Conservation (phyloP, 768 basidiomycete genomes). For the Mycena olivaceomarginata region DNA sequence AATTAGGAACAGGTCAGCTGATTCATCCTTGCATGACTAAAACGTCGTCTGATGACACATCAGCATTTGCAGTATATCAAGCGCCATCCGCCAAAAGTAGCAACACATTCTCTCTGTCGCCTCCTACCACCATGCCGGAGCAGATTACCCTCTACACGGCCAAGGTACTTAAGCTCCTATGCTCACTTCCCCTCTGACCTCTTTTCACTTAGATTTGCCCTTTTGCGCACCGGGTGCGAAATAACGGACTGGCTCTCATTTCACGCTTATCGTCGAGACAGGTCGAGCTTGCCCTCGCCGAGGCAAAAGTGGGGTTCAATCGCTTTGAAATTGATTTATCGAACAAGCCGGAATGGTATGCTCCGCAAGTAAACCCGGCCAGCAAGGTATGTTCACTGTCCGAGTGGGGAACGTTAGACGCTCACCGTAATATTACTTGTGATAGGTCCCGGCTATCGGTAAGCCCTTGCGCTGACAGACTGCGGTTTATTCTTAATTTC, state of each 20-base stretch:
- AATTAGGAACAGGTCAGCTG: constrained; percentile 2
- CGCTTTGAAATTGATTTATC: constrained; percentile 74
- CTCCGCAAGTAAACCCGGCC: constrained; percentile 77
- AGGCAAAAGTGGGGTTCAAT: constrained; percentile 69
- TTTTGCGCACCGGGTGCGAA: constrained; percentile 72
- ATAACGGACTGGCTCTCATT: background rate
- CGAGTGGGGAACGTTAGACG: too few relatives aligned
- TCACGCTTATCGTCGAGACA: constrained; percentile 45
- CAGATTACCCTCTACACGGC: constrained; percentile 68
- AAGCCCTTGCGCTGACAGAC: background rate
- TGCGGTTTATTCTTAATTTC: background rate
- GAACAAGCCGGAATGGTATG: constrained; percentile 85
- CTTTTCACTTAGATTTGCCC: constrained; percentile 68
- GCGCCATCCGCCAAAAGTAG: constrained; percentile 15
- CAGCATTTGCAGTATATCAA: constrained; percentile 14
- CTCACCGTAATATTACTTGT: background rate
- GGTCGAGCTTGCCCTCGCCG: constrained; percentile 78
- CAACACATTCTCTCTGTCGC: background rate
- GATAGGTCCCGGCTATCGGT: constrained; percentile 27
- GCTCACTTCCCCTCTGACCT: constrained; percentile 7
- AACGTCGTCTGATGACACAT: background rate
- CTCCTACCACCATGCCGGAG: constrained; percentile 43
- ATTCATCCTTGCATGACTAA: constrained; percentile 2
- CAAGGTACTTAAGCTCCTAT: constrained; percentile 55
- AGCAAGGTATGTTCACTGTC: constrained; percentile 70